Conservation (phyloP, 805 yeast genomes). For the Yamadazyma laniorum region DNA sequence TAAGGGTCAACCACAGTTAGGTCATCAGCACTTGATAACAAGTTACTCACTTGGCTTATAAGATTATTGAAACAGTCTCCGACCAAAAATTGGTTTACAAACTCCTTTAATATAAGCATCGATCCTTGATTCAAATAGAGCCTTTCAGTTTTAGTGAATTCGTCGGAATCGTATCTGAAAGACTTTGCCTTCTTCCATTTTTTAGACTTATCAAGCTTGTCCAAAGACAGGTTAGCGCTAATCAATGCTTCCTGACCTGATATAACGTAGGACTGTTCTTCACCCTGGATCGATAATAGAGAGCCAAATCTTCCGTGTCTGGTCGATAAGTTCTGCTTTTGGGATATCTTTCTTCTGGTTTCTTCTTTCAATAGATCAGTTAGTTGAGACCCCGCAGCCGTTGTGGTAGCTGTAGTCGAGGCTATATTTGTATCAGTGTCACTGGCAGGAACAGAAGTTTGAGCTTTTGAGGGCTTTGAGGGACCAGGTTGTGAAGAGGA, state of each 20-base stretch:
- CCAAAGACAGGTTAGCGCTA: constrained; percentile 52
- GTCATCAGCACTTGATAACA: constrained; percentile 31
- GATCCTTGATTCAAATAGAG: constrained; percentile 31
- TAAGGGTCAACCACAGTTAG: constrained; percentile 31
- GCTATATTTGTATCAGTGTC: not conserved
- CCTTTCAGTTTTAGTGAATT: constrained; percentile 21
- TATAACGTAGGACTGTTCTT: constrained; percentile 58
- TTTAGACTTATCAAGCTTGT: constrained; percentile 64
- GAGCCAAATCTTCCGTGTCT: constrained; percentile 94
- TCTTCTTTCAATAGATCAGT: constrained; percentile 61
- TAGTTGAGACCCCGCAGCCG: constrained; percentile 38
- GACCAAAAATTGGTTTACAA: constrained; percentile 50
- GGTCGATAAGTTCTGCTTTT: constrained; percentile 53
- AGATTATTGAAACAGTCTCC: constrained; percentile 77
- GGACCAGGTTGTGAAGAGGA: no score
- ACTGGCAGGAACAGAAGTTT: not conserved
- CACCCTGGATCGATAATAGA: constrained; percentile 65
- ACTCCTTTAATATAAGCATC: constrained; percentile 41
- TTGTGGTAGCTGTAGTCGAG: not conserved
- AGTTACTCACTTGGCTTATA: constrained; percentile 49
- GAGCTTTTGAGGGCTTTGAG: constrained; percentile 4
- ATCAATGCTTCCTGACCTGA: constrained; percentile 66
- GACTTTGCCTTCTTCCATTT: constrained; percentile 53
- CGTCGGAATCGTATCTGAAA: constrained; percentile 43
- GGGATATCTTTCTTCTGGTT: constrained; percentile 46